These are phyloP conservation scores for Candida tibetensis DNA, from an alignment of 805 yeast species.

Conservation along the genomic window DNA sequence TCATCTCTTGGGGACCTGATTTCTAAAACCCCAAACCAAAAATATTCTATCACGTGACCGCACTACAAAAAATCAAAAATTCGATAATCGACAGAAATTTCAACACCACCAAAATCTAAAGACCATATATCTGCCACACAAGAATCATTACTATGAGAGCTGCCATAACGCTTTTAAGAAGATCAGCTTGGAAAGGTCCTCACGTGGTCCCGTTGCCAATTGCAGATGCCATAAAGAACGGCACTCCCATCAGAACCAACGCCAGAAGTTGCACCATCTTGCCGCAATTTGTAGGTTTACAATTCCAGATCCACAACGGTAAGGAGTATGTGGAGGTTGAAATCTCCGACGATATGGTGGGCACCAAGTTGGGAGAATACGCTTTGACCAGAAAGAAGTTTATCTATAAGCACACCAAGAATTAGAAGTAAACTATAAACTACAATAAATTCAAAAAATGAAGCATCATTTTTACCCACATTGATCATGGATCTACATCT, in stretches of 20 bases:
- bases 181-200: constrained; percentile 65
- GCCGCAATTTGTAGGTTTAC: constrained; percentile 93
- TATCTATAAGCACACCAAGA: constrained; percentile 76
- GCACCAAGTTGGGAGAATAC: constrained; percentile 91
- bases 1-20: too few species aligned
- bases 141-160: constrained; percentile 28
- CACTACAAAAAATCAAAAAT: too few species aligned
- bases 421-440: too few species aligned
- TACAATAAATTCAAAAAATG: too few species aligned
- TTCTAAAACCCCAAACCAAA: too few species aligned
- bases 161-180: constrained; percentile 26
- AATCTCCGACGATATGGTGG: constrained; percentile 94
- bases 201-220: constrained; percentile 94
- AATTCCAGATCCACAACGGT: constrained; percentile 95
- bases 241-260: constrained; percentile 90
- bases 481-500: neutral
- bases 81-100: constrained; percentile 1
- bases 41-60: neutral
- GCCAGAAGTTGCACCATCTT: constrained; percentile 92
- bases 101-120: neutral
- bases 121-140: neutral
- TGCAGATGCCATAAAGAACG: constrained; percentile 74
- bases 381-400: constrained; percentile 91
- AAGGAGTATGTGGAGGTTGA: constrained; percentile 87
- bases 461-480: too few species aligned